Base-by-base conservation (phyloP, 768 basidiomycete species). In the Boletus insuetus region DNA sequence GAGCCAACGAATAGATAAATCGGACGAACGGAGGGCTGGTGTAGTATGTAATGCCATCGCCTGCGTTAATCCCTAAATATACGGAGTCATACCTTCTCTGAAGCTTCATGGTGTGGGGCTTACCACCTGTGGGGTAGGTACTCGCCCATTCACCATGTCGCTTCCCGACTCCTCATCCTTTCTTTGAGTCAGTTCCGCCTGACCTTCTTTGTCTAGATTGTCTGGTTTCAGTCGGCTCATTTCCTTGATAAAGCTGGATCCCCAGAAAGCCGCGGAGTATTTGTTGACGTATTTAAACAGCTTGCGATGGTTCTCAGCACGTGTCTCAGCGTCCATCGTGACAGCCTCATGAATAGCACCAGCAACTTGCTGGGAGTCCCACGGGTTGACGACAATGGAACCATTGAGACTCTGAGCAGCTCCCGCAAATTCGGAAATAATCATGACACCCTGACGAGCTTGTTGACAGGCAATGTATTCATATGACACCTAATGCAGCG, bases 341-440 rank as follows among this genome's bases (percentile, higher is more conserved):
- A 98, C 87, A 0, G 97, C 94, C 70, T 92, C 87, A 73, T 94
- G 87, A 55, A 99, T 97, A n/a, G 94, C 94, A 66, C 98, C 87
- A 1, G 97, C 97, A 47, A 97, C 94, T 65, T 94, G 88, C 71
- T 98, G 95, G n/a, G 90, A 90, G 71, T 98, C 97, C 96, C 97
- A 95, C 20, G 97, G 97, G 77, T 99, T 99, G 65, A 98, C 94
- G 68, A 99, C 94, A 62, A 99, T 81, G 34, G 89, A 91, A 20
- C 97, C 97, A 69, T 98, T 98, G 58, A 99, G 75, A 60, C 86
- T 90, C 74, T 98, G 95, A 16, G 94, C 95, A 11, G 97, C 97
- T 29, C 97, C 97, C 4, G 97, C 96, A 62, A 99, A 98, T 71
- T 99, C 97, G 64, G 94, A 97, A 13, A 99, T 81, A 69, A 99